These are phyloP conservation scores for Capsicum baccatum DNA, from an alignment of 257 asterid species.

Conservation along the genomic window DNA sequence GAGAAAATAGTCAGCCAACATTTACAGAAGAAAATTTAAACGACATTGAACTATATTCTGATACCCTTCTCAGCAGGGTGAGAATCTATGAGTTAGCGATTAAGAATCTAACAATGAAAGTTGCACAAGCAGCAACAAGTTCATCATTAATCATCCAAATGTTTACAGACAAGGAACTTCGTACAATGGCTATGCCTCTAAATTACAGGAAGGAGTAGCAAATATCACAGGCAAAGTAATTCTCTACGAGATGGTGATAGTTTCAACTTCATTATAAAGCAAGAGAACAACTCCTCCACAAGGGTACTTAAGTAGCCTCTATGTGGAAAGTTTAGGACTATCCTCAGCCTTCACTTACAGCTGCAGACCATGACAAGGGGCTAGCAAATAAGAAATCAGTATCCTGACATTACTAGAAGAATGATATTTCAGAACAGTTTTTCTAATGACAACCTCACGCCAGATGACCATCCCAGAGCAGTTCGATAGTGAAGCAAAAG, in stretches of 20 bases:
- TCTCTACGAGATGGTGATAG: background rate
- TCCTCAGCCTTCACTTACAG: background rate
- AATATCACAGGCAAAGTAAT: background rate
- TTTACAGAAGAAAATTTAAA: background rate
- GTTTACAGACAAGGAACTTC: background rate
- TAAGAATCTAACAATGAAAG: conserved; percentile 15
- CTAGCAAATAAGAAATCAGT: background rate
- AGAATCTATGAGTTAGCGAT: conserved; percentile 9
- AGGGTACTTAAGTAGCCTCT: background rate
- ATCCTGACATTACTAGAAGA: conserved; percentile 4
- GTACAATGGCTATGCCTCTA: background rate
- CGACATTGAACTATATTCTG: conserved; percentile 8
- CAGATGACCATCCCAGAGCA: background rate
- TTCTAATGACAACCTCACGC: background rate
- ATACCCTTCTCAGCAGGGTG: background rate
- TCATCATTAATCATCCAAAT: conserved; percentile 19
- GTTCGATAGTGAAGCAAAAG: background rate
- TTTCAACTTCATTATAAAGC: background rate
- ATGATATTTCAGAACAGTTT: background rate
- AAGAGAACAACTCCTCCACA: background rate
- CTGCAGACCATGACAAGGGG: background rate
- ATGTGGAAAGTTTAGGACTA: background rate
- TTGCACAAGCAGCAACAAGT: background rate
- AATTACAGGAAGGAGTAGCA: background rate
- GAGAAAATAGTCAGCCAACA: background rate